A percentile compares a stretch with the other conserved stretches of the same genome.
Evolutionary conservation across 1,284 basidiomycete species (phyloP).

Genomic region (Puccinia horiana): DNA sequence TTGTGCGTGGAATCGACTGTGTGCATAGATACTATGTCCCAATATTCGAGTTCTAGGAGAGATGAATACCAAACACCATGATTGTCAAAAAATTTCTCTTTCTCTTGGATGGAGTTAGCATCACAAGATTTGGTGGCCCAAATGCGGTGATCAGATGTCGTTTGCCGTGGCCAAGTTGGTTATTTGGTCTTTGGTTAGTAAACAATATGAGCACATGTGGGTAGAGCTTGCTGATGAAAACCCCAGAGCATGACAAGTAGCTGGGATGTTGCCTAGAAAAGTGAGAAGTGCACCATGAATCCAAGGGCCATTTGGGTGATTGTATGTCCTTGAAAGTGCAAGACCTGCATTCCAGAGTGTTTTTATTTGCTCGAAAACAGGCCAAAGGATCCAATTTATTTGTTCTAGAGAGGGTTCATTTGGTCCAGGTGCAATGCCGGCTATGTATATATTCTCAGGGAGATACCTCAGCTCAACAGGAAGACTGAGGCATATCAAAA

Average conservation of each 20-base stretch:
- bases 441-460: slow-evolving; percentile 60
- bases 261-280: slow-evolving; percentile 50
- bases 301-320: background rate
- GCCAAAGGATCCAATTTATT: slow-evolving; percentile 57
- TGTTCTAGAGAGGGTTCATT: slow-evolving; percentile 50
- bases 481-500: slow-evolving; percentile 7
- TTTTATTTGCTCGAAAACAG: slow-evolving; percentile 56
- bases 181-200: background rate
- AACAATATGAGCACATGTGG: slow-evolving; percentile 49
- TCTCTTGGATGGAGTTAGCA: background rate
- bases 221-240: slow-evolving; percentile 27
- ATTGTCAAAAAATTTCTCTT: background rate
- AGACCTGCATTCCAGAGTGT: slow-evolving; percentile 57
- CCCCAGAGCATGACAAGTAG: slow-evolving; percentile 37
- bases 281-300: slow-evolving; percentile 40
- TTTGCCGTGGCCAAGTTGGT: slow-evolving; percentile 16
- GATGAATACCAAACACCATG: slow-evolving; percentile 4
- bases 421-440: slow-evolving; percentile 58
- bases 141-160: background rate
- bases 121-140: background rate
- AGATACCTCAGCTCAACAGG: slow-evolving; percentile 57
- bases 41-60: slow-evolving; percentile 30
- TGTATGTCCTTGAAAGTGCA: slow-evolving; percentile 11
- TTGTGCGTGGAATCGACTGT: slow-evolving; percentile 36
- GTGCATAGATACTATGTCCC: slow-evolving; percentile 25